phyloP scores from a whole-genome alignment of 129 eudicot species.

The Flaveria linearis region DNA sequence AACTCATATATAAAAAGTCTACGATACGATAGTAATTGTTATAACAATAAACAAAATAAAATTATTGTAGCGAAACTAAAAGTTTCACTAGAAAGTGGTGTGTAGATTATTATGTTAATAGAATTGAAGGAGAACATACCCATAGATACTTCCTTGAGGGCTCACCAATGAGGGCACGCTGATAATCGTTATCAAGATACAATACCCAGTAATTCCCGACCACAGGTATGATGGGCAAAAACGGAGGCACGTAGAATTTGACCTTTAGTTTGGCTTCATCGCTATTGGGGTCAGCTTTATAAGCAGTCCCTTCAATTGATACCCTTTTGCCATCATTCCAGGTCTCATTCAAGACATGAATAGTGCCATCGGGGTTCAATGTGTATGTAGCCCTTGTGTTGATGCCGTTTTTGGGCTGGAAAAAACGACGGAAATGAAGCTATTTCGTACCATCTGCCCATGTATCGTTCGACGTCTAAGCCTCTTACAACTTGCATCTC shows the following conservation, averaged over 20 bases:
- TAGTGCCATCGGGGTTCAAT: constrained; percentile 55
- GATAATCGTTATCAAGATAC: constrained; percentile 67
- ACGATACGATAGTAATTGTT: no score
- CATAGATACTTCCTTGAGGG: constrained; percentile 65
- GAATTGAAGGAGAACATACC: constrained; percentile 39
- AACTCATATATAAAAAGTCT: no score
- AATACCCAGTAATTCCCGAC: constrained; percentile 87
- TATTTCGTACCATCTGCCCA: constrained; percentile 96
- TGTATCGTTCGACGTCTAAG: constrained; percentile 58
- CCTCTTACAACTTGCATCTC: constrained; percentile 76
- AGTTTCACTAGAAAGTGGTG: no score
- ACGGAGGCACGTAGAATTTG: constrained; percentile 84
- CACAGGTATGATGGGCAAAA: constrained; percentile 80
- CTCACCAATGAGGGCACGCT: constrained; percentile 73
- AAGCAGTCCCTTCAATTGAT: constrained; percentile 74
- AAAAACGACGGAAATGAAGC: constrained; percentile 74
- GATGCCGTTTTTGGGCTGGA: constrained; percentile 63
- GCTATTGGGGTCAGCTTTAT: constrained; percentile 62
- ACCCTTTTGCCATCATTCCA: constrained; percentile 73
- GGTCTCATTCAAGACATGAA: constrained; percentile 82
- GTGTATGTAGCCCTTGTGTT: constrained; percentile 87
- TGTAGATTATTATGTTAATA: not conserved
- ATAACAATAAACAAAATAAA: no score
- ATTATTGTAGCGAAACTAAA: no score
- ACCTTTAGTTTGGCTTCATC: constrained; percentile 96